Evolutionary conservation across 352 stramenopile genomes (phyloP), one percentile per base, ranked within the genome.

Genomic region (Phytophthora cryptogea): DNA sequence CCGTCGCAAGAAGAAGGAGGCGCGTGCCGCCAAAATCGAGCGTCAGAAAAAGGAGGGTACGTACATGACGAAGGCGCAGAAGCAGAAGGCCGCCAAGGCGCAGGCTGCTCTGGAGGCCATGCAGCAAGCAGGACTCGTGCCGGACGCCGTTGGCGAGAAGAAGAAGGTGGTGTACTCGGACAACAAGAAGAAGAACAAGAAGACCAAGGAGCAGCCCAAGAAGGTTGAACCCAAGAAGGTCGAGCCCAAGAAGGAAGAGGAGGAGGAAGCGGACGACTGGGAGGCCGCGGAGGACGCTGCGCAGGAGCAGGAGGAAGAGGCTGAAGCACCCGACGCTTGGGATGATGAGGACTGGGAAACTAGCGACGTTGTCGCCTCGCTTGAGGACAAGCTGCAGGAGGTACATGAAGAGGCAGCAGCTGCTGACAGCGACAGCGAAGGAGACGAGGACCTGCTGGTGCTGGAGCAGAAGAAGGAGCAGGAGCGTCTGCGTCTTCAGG

Each of bases 51-150:
- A 90, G 49, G 94, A 98, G 47, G 97, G 97, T 47, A 99, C 95
- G 46, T 99, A 99, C 83, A 99, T 98, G 95, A 99, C 97, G n/a
- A 99, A 99, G 78, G 93, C 92, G 35, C 94, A 99, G 75, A 99
- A 98, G 71, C 80, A 97, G 56, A 97, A 98, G 78, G 89, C 85
- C 0, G 80, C 79, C 43, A 78, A 90, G 50, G 90, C 93, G 14
- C 80, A 98, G 66, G 87, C 90, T 10, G 80, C 93, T 32, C 68
- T 98, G 14, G 87, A 98, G 64, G 88, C 90, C 10, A 96, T 99
- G 94, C 83, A 95, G 63, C 88, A 92, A 35, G 90, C 93, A 5
- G 94, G 94, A 32, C 88, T 98, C 45, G 78, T 96, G 28, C 68
- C 63, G 10, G 75, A 80, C 3, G 74, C 65, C n/a, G 60, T 55